Base-by-base conservation (phyloP, 2,329 filamentous ascomycete genomes). In the Pestalotiopsis sp. region DNA sequence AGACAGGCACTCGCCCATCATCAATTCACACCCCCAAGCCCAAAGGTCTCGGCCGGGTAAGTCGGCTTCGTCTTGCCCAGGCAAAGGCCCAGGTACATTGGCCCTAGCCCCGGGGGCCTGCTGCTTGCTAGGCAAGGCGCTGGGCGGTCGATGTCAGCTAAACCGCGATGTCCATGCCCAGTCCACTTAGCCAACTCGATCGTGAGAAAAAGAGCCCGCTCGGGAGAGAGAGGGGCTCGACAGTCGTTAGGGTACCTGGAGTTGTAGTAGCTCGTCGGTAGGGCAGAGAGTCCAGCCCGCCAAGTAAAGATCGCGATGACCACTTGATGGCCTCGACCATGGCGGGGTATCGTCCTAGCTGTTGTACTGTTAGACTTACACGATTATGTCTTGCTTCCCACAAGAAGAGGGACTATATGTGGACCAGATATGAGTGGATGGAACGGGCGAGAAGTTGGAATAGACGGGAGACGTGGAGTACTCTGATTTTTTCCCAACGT, bases 31-130 rank as follows among this genome's bases (percentile, higher is more conserved):
- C 17, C 23, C 12, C 27, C 27, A 25, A 13, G 23, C 58, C 31
- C 23, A 61, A 11, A 38, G 23, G 58, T 61, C 58, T 61, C 58
- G 58, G 58, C 27, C 58, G 58, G 58, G 17, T 61, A 61, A 61
- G n/a, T 38, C 58, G 58, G 58, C 58, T 61, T 49, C 58, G 13
- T 58, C 58, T n/a, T 27, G 58, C 58, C 41, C 14, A 49, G 13
- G 41, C 14, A 9, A 36, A 36, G 7, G 31, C 7, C 31, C 7
- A 36, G 31, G 31, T 36, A 36, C 31, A 36, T 36, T 36, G 31
- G 31, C 31, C 31, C 31, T 36, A 36, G 27, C 6, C 13, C 41
- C 13, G 41, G 41, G 41, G 41, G 3, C 41, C 13, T 49, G 41
- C 41, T 49, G 41, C 41, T 14, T 49, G 41, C 41, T 49, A 49